Evolutionary conservation across 2,329 filamentous ascomycete species (phyloP).

Genomic region (Cephalotrichum gorgonifer): DNA sequence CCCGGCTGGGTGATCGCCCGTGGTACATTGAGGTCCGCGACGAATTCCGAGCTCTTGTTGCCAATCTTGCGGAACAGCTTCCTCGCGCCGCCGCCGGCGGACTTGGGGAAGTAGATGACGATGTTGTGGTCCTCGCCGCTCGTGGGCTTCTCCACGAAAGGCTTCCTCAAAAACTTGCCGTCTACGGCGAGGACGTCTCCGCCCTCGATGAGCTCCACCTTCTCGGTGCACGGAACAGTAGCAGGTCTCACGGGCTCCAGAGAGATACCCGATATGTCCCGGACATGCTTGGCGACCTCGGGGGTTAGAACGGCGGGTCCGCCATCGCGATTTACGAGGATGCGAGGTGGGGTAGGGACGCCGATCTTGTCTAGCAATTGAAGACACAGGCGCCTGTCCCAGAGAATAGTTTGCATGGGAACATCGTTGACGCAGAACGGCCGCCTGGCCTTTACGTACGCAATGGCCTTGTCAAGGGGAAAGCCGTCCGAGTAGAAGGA

Average conservation of each 20-base stretch:
- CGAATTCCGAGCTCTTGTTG: slow-evolving; percentile 96
- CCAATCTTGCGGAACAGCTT: slow-evolving; percentile 94
- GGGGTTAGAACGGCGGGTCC: slow-evolving; percentile 69
- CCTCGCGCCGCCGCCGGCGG: slow-evolving; percentile 77
- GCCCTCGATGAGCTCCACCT: slow-evolving; percentile 80
- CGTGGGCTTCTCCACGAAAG: slow-evolving; percentile 97
- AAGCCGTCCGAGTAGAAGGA: slow-evolving; percentile 99
- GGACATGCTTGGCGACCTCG: slow-evolving; percentile 71
- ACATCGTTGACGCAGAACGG: slow-evolving; percentile 97
- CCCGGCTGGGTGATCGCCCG: slow-evolving; percentile 70
- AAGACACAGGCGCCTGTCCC: slow-evolving; percentile 87
- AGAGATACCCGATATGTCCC: slow-evolving; percentile 67
- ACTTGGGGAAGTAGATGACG: slow-evolving; percentile 89
- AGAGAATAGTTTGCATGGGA: slow-evolving; percentile 92
- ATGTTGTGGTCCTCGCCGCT: slow-evolving; percentile 98
- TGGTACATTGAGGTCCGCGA: slow-evolving; percentile 65
- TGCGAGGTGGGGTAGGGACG: slow-evolving; percentile 76
- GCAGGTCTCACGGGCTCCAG: slow-evolving; percentile 60
- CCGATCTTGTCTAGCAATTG: slow-evolving; percentile 79
- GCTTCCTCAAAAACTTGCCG: slow-evolving; percentile 71
- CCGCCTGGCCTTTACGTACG: slow-evolving; percentile 84
- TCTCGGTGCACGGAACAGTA: slow-evolving; percentile 52
- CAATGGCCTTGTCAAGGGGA: slow-evolving; percentile 91
- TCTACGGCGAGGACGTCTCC: slow-evolving; percentile 84
- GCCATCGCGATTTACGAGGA: slow-evolving; percentile 90